Evolutionary conservation across 1,139 yeast genomes (phyloP).

Genomic region (Scheffersomyces parashehatae): DNA sequence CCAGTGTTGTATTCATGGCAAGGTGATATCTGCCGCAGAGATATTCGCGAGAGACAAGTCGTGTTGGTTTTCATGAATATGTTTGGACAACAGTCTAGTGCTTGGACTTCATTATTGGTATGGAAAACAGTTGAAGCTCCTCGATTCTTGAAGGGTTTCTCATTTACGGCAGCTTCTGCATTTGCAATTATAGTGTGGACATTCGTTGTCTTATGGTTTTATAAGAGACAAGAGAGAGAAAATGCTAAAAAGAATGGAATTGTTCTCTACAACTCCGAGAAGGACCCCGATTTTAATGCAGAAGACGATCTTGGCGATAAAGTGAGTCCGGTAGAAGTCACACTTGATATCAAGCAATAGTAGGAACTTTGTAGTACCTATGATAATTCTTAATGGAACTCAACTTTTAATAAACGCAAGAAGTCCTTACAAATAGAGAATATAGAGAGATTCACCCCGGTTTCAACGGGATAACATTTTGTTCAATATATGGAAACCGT

Average conservation of each 20-base stretch:
- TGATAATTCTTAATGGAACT: no score
- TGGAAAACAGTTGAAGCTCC: constrained; percentile 39
- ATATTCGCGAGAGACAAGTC: constrained; percentile 36
- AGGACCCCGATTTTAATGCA: no score
- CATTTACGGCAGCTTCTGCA: constrained; percentile 29
- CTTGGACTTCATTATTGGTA: constrained; percentile 27
- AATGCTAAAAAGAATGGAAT: constrained; percentile 49
- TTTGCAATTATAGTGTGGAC: constrained; percentile 54
- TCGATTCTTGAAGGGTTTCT: constrained; percentile 38
- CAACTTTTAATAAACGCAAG: no score
- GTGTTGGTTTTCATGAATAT: constrained; percentile 36
- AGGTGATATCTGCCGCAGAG: constrained; percentile 34
- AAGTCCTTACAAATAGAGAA: no score
- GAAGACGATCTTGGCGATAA: no score
- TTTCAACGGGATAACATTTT: no score
- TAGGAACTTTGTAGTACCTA: no score
- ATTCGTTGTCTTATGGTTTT: constrained; percentile 52
- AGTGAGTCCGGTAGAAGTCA: no score
- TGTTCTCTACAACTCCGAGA: constrained; percentile 8
- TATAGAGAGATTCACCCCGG: no score
- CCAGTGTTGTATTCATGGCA: constrained; percentile 23
- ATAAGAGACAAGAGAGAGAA: constrained; percentile 57
- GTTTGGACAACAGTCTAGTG: constrained; percentile 37
- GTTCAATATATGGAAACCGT: no score
- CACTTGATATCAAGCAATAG: no score